These are phyloP conservation scores for Brassica hybrid DNA, from an alignment of 441 rosid species.

Conservation along the genomic window DNA sequence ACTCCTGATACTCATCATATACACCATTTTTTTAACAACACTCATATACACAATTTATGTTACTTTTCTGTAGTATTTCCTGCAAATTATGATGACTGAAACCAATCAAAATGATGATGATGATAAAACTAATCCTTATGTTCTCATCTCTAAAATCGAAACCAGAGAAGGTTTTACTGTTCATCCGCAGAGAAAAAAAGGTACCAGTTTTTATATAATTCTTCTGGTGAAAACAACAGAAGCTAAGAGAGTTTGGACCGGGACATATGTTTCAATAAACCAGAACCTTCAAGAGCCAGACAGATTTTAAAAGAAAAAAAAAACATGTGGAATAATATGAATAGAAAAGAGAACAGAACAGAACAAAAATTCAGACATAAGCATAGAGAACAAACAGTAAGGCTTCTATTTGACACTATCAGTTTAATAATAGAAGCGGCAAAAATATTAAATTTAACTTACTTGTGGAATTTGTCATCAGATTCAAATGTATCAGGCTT, in stretches of 20 bases:
- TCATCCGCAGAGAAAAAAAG: background rate
- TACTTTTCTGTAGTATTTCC: conserved; percentile 25
- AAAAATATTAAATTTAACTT: conserved; percentile 27
- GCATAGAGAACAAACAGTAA: conserved; percentile 33
- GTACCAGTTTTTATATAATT: too few relatives aligned
- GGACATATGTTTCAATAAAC: conserved; percentile 22
- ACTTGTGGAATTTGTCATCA: conserved; percentile 80
- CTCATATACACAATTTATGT: conserved; percentile 23
- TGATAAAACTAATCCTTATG: too few relatives aligned
- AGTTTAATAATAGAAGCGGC: background rate
- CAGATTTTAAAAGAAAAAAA: background rate
- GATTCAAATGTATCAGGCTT: conserved; percentile 92
- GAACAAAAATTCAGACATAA: conserved; percentile 33
- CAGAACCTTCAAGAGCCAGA: conserved; percentile 22
- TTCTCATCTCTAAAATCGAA: background rate
- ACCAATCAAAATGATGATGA: conserved; percentile 34
- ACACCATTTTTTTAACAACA: conserved; percentile 3
- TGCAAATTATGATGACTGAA: conserved; percentile 25
- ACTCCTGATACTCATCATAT: conserved; percentile 37
- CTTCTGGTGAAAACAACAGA: background rate
- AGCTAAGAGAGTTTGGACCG: background rate
- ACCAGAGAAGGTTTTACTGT: background rate
- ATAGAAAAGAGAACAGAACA: conserved; percentile 32
- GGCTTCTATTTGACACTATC: conserved; percentile 16
- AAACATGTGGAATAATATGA: conserved; percentile 34